A percentile compares a stretch with the other conserved stretches of the same genome.
phyloP scores from a whole-genome alignment of 23 red algal species.

The Gracilariopsis chorda region DNA sequence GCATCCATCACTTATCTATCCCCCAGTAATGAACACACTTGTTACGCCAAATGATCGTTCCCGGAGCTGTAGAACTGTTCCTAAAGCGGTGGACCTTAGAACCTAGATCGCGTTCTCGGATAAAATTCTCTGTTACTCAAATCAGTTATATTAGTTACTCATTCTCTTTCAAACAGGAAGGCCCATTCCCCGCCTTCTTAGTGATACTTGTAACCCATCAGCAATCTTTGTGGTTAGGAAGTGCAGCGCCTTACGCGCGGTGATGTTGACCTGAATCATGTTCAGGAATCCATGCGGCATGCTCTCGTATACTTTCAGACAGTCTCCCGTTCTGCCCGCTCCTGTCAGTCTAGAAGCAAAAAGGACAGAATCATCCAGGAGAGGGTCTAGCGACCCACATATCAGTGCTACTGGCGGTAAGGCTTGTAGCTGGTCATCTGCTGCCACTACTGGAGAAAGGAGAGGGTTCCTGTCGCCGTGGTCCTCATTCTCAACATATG shows the following conservation, averaged over 20 bases:
- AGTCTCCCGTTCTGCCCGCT: neutral
- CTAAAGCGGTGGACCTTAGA: too few species aligned
- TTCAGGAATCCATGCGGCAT: conserved; percentile 96
- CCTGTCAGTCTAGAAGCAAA: conserved; percentile 59
- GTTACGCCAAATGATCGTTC: too few species aligned
- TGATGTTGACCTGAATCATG: conserved; percentile 66
- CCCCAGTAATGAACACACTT: too few species aligned
- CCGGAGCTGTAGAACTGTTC: too few species aligned
- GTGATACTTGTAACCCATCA: neutral
- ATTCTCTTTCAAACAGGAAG: too few species aligned
- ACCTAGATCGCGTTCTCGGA: too few species aligned
- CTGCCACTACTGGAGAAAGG: conserved; percentile 61
- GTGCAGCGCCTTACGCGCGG: conserved; percentile 31
- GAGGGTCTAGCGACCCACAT: conserved; percentile 75
- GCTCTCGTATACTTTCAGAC: conserved; percentile 36
- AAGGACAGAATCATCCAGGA: conserved; percentile 79
- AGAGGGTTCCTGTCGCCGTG: conserved; percentile 27
- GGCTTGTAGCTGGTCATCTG: conserved; percentile 27
- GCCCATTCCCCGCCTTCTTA: conserved; percentile 9
- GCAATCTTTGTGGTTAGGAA: conserved; percentile 39
- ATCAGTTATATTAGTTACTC: too few species aligned
- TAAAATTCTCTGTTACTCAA: too few species aligned
- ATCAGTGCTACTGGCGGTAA: conserved; percentile 67
- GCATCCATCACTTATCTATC: too few species aligned
- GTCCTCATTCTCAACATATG: conserved; percentile 67